These are phyloP conservation scores for Phoma sp. DNA, from an alignment of 2,329 filamentous ascomycete genomes.

Conservation along the genomic window DNA sequence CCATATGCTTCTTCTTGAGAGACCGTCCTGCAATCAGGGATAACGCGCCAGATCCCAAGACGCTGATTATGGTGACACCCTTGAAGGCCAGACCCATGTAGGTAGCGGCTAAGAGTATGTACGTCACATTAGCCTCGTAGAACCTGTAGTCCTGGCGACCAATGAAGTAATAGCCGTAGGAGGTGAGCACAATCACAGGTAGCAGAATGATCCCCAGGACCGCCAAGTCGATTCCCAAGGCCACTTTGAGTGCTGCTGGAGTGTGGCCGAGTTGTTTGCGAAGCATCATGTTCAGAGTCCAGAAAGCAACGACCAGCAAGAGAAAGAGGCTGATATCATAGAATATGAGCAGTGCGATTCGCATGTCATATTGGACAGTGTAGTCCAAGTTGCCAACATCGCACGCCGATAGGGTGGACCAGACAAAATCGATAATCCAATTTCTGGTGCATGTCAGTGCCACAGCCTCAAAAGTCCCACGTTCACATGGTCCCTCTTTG, in stretches of 20 bases:
- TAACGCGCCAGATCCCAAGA: slow-evolving; percentile 4
- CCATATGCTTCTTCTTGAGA: slow-evolving; percentile 1
- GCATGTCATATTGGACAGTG: background rate
- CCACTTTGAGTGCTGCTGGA: slow-evolving; percentile 16
- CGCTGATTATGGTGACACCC: background rate
- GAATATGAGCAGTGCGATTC: slow-evolving; percentile 28
- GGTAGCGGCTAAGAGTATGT: background rate
- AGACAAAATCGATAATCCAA: background rate
- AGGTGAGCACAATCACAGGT: slow-evolving; percentile 16
- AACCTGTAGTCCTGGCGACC: background rate
- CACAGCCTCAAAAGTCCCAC: background rate
- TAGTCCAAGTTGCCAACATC: background rate
- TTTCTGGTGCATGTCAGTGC: slow-evolving; percentile 1
- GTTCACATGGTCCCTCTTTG: background rate
- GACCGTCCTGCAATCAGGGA: slow-evolving; percentile 3
- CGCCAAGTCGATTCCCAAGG: slow-evolving; percentile 19
- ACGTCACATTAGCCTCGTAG: background rate
- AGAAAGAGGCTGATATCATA: slow-evolving; percentile 24
- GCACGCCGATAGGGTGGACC: slow-evolving; percentile 6
- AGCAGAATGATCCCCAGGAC: slow-evolving; percentile 30
- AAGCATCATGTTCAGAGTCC: slow-evolving; percentile 33
- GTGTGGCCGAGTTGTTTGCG: slow-evolving; percentile 23
- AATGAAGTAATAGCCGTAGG: slow-evolving; percentile 13
- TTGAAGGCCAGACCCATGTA: slow-evolving; percentile 4
- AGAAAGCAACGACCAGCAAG: slow-evolving; percentile 34